These are phyloP conservation scores for Neurospora hispaniola DNA, from an alignment of 495 filamentous ascomycete genomes.

Conservation along the genomic window DNA sequence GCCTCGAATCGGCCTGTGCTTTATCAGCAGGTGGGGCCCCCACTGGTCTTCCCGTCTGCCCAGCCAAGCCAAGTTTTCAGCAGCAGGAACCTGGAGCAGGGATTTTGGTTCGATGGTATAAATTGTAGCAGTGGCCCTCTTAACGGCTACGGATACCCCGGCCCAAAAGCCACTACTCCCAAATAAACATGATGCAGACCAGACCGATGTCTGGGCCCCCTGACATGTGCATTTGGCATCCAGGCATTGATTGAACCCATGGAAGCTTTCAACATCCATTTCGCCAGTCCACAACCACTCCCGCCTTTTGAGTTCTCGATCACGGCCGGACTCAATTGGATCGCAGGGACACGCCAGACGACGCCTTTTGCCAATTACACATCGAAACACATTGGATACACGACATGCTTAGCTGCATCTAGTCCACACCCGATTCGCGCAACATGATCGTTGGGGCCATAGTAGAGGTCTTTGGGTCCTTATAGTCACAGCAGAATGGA, in stretches of 20 bases:
- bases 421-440: constrained; percentile 3
- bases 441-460: constrained; percentile 19
- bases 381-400: neutral
- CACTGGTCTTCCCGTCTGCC: neutral
- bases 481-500: constrained; percentile 32
- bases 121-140: neutral
- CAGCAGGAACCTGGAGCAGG: neutral
- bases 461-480: neutral
- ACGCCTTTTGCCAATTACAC: neutral
- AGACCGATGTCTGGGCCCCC: neutral
- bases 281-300: neutral
- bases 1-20: constrained; percentile 20
- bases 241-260: neutral
- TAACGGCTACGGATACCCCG: neutral
- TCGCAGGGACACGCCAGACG: neutral
- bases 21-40: constrained; percentile 20
- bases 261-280: neutral
- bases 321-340: neutral
- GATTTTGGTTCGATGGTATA: neutral
- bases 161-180: neutral
- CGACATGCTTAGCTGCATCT: constrained; percentile 8
- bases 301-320: neutral
- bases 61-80: neutral
- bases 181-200: neutral
- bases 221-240: neutral